Evolutionary conservation across 257 asterid genomes (phyloP), one percentile per base, ranked within the genome.

Genomic region (Misopates orontium): DNA sequence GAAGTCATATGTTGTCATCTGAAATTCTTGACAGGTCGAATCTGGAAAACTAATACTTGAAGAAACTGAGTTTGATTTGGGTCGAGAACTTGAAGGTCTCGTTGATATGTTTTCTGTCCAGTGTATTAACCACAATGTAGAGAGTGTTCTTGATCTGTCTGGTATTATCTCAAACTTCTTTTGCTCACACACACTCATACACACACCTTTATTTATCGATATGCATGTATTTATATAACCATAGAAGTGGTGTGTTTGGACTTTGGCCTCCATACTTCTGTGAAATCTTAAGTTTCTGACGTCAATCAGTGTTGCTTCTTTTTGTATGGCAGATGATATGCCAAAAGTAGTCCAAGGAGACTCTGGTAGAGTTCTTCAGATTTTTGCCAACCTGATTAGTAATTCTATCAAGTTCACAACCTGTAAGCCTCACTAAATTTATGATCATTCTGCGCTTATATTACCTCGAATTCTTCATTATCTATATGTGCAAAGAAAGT

Each of bases 81-180:
- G 90, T 25, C 81, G 92, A 78, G 98, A 91, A 53, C 98, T 91
- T 67, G 98, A 91, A 89, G 98, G 96, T 56, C 95, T 91, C 31
- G 80, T 85, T 0, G 98, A 91, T 73, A 85, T 89, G 95, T 89
- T 86, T 74, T 91, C 96, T 28, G 95, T 91, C 45, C 98, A 91
- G 79, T 81, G 98, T 79, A 85, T 86, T 60, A 85, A 89, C 85
- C 92, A 86, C 74, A 85, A 87, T 55, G 94, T 89, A 19, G 96
- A 91, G 80, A 89, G 85, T 14, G 83, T 91, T 72, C 86, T 91
- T 74, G 96, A 91, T 80, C 82, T 91, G 72, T 82, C 95, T 23
- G 98, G 98, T 91, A 82, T 62, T 67, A 59, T 59, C 51, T 39
- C 5, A 40, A 39, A 23, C 51, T 36, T 36, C 36, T 28, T 28